Evolutionary conservation across 306 rosid species (phyloP).

Genomic region (Prunus mira): DNA sequence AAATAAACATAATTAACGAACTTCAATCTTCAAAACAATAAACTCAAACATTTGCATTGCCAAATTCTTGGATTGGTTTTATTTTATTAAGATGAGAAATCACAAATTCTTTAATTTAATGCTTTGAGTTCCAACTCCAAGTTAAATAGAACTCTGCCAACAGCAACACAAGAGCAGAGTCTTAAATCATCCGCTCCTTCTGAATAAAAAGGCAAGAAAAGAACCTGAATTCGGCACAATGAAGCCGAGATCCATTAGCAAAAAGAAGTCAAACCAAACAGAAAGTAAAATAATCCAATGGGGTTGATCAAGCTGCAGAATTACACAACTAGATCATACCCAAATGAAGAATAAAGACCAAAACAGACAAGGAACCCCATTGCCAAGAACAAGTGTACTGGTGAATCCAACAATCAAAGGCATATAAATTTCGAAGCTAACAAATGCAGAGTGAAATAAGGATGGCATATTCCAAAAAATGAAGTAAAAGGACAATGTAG

Average conservation of each 20-base stretch:
- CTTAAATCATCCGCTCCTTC: background rate
- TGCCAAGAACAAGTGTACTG: background rate
- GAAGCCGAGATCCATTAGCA: constrained; percentile 31
- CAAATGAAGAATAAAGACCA: background rate
- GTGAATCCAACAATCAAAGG: too few relatives aligned
- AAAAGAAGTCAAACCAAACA: constrained; percentile 9
- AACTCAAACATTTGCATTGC: background rate
- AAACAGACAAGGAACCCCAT: background rate
- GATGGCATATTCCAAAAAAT: background rate
- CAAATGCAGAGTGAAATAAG: background rate
- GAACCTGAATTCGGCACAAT: constrained; percentile 14
- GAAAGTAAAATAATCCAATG: constrained; percentile 17
- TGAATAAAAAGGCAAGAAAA: background rate
- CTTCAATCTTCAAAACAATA: background rate
- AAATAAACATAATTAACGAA: too few relatives aligned
- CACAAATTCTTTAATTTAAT: background rate
- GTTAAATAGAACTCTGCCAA: background rate
- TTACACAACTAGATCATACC: background rate
- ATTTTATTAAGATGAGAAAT: too few relatives aligned
- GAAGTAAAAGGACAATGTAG: background rate
- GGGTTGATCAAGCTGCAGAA: constrained; percentile 1
- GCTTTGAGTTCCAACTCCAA: background rate
- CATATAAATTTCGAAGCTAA: background rate
- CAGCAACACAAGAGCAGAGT: background rate
- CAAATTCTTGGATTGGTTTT: too few relatives aligned